Percentiles rank a stretch among this genome's conserved stretches.
These are phyloP conservation scores for Fusarium papillatum DNA, from an alignment of 2,329 filamentous ascomycete species.

Conservation along the genomic window DNA sequence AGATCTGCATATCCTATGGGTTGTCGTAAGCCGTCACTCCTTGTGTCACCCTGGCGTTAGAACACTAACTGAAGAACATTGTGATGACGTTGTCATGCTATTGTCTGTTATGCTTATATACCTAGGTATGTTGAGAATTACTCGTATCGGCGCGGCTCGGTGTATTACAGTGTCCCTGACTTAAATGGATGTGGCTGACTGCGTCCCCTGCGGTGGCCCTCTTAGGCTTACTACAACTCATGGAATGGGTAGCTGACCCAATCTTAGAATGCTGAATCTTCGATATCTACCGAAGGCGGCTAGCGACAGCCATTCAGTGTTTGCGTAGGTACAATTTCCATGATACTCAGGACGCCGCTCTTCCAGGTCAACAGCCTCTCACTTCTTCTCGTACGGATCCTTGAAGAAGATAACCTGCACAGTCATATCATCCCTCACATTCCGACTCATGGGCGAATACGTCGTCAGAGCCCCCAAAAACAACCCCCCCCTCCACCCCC, in stretches of 20 bases:
- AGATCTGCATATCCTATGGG: fast-evolving
- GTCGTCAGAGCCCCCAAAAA: conserved; percentile 80
- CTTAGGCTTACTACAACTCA: not conserved
- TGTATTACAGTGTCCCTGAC: not conserved
- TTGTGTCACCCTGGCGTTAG: too few species aligned
- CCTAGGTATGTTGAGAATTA: too few species aligned
- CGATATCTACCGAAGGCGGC: not conserved
- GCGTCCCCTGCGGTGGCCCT: not conserved
- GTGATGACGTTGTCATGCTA: too few species aligned
- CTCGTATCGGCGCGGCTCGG: not conserved
- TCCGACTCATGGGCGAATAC: conserved; percentile 76
- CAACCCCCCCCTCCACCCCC: conserved; percentile 80
- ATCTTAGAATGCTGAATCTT: not conserved
- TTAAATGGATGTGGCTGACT: not conserved
- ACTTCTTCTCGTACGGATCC: conserved; percentile 72
- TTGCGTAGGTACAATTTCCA: too few species aligned
- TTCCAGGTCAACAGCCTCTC: conserved; percentile 57
- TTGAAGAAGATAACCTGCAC: conserved; percentile 83
- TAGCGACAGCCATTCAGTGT: too few species aligned
- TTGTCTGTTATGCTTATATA: too few species aligned
- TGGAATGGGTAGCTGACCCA: not conserved
- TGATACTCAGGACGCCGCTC: not conserved
- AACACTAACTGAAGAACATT: too few species aligned
- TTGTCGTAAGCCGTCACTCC: too few species aligned
- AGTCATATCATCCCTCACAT: conserved; percentile 80